phyloP scores from a whole-genome alignment of 305 asterid species.

The Rubia balearica region DNA sequence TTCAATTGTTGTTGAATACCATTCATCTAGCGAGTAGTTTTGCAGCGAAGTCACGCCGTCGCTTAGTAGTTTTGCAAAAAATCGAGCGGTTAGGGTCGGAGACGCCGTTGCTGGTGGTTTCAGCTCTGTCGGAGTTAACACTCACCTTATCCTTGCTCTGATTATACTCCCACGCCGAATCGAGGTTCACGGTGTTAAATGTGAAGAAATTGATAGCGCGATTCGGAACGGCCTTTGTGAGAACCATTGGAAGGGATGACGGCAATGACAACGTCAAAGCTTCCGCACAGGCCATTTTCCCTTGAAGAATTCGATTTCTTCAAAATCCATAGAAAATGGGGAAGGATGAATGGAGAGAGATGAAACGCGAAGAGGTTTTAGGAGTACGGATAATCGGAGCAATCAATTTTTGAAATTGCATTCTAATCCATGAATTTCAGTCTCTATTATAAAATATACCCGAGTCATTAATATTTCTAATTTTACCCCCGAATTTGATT shows the following conservation, averaged over 20 bases:
- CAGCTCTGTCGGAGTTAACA: slow-evolving; percentile 1
- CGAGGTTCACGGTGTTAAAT: slow-evolving; percentile 9
- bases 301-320: neutral
- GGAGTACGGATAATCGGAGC: neutral
- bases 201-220: slow-evolving; percentile 4
- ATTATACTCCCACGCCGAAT: neutral
- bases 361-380: neutral
- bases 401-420: too few relatives aligned
- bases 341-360: neutral
- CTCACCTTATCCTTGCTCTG: slow-evolving; percentile 6
- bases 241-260: slow-evolving; percentile 8
- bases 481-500: too few relatives aligned
- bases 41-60: too few relatives aligned
- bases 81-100: too few relatives aligned
- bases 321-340: slow-evolving; percentile 3
- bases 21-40: too few relatives aligned
- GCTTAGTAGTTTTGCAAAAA: too few relatives aligned
- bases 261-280: slow-evolving; percentile 10
- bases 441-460: too few relatives aligned
- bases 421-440: too few relatives aligned
- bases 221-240: slow-evolving; percentile 14
- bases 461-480: too few relatives aligned
- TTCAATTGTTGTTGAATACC: too few relatives aligned
- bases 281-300: slow-evolving; percentile 23
- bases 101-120: neutral